Base-by-base conservation (phyloP, 192 early-diverging fungal genomes). In the Kickxella alabastrina region DNA sequence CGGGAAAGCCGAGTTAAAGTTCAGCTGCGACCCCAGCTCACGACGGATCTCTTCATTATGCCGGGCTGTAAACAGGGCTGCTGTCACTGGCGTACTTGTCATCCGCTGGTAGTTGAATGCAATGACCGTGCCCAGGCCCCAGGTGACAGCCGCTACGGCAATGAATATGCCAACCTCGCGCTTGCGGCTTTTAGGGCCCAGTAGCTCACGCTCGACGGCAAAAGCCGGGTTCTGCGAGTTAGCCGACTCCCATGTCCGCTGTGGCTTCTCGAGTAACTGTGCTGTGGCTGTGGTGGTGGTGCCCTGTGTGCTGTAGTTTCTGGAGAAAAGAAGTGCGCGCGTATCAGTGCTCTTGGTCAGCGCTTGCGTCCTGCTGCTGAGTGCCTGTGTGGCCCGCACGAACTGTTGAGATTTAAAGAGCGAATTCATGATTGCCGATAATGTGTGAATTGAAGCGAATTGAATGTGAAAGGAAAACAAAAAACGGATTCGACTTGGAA, bases 41-140 rank as follows among this genome's bases (percentile, higher is more conserved):
- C 43, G 23, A 28, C 43, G 46, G 32, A 77, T 55, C 26, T 63
- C 52, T 17, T 66, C 54, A 44, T 72, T 70, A 52, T 77, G 75
- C 10, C 75, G 54, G 1, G 75, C 75, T 0, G 68, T 71, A 38
- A 67, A 77, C 36, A 71, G 56, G 9, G 75, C 75, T 3, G 68
- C 68, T 9, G 75, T 71, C 27, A 77, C 75, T 6, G 75, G 65
- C 36, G 68, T 77, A 58, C 68, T 77, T 36, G 63, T 77, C 64
- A 71, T 70, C 29, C 64, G 68, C 57, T 77, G 75, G 52, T 77
- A 77, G 64, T 77, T 77, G 52, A 77, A 77, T 15, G 68, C 75
- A 26, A 77, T 54, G n/a, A 67, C 39, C 14, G 59, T 49, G 44
- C 75, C 75, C 23, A 59, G 39, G 3, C 75, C 67, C 75, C 67